A percentile compares a stretch with the other conserved stretches of the same genome.
These are phyloP conservation scores for Wickerhamiella nectarea DNA, from an alignment of 805 yeast genomes.

Conservation along the genomic window DNA sequence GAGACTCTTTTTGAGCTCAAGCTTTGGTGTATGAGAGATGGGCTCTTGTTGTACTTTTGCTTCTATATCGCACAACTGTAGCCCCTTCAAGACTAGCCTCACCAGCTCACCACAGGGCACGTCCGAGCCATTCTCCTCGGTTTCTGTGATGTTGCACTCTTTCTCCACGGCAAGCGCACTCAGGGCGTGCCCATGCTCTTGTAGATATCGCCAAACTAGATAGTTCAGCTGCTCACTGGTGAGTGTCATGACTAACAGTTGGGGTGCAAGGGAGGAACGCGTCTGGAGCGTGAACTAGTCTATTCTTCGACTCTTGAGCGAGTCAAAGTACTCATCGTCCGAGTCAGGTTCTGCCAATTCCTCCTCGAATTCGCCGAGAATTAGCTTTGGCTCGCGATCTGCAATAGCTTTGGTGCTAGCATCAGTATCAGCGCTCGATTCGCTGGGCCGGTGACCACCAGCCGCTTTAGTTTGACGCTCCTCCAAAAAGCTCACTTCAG, in stretches of 20 bases:
- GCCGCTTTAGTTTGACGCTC: background rate
- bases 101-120: constrained; percentile 55
- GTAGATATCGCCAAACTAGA: constrained; percentile 82
- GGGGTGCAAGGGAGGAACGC: background rate
- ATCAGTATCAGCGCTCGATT: background rate
- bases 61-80: constrained; percentile 62
- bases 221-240: constrained; percentile 48
- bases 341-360: too few species aligned
- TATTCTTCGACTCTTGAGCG: background rate
- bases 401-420: background rate
- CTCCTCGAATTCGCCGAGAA: background rate
- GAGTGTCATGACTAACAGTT: background rate
- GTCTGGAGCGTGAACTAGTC: background rate
- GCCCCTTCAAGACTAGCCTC: constrained; percentile 71
- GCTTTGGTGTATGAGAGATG: background rate
- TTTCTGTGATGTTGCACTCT: constrained; percentile 52
- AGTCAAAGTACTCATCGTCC: background rate
- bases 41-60: constrained; percentile 11
- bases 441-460: too few species aligned
- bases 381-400: background rate
- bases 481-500: background rate
- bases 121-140: constrained; percentile 31
- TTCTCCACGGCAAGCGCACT: constrained; percentile 71
- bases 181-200: constrained; percentile 53
- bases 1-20: background rate